Evolutionary conservation across 2,329 filamentous ascomycete genomes (phyloP).

Genomic region (Apiospora arundinis): DNA sequence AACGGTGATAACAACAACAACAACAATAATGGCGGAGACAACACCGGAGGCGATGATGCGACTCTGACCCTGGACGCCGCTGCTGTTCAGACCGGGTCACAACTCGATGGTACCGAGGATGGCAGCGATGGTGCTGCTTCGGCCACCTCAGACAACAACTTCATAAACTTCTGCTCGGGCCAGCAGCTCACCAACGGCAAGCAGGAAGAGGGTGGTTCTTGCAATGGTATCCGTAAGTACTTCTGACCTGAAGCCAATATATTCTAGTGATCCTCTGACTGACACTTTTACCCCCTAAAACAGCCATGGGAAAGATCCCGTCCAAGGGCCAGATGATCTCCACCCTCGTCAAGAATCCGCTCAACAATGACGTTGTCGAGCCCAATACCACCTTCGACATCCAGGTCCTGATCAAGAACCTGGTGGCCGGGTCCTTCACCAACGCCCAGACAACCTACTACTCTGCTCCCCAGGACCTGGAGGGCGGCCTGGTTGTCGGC

Average conservation of each 20-base stretch:
- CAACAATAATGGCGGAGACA: conserved; percentile 30
- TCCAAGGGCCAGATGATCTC: conserved; percentile 61
- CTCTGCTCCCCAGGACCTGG: conserved; percentile 61
- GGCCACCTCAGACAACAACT: conserved; percentile 61
- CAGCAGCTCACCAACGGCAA: conserved; percentile 64
- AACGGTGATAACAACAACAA: conserved; percentile 34
- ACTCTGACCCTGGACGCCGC: conserved; percentile 46
- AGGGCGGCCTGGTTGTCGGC: conserved; percentile 59
- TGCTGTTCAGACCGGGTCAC: conserved; percentile 57
- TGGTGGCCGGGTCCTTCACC: conserved; percentile 63
- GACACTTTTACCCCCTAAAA: conserved; percentile 22
- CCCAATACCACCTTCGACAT: conserved; percentile 59
- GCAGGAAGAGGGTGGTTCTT: conserved; percentile 64
- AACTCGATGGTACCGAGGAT: conserved; percentile 41
- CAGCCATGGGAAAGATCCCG: conserved; percentile 67
- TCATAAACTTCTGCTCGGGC: conserved; percentile 67
- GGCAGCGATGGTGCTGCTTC: conserved; percentile 62
- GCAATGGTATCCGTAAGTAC: conserved; percentile 65
- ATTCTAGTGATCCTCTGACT: conserved; percentile 23
- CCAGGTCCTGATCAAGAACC: conserved; percentile 56
- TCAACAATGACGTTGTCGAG: conserved; percentile 54
- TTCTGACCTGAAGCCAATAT: background rate
- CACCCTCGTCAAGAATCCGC: conserved; percentile 58
- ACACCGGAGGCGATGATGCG: conserved; percentile 29
- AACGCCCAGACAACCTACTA: conserved; percentile 67